Conservation (phyloP, 2,329 filamentous ascomycete genomes). For the Onygena corvina region DNA sequence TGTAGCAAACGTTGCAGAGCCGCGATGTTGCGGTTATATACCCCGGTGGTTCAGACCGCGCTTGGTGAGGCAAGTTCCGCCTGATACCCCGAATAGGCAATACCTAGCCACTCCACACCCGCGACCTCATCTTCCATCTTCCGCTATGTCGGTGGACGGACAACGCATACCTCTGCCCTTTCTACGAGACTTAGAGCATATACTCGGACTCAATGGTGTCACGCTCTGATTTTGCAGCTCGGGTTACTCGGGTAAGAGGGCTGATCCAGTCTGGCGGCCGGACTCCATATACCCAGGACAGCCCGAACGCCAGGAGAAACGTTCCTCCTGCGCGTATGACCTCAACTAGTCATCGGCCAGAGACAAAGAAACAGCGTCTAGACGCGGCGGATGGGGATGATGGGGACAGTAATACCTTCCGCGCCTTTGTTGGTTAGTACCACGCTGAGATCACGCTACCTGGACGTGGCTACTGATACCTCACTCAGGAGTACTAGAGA, state of each 20-base stretch:
- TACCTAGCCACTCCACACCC: too few species aligned
- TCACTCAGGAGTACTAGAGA: constrained; percentile 12
- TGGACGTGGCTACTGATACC: neutral
- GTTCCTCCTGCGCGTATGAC: neutral
- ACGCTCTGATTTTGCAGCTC: neutral
- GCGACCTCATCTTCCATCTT: too few species aligned
- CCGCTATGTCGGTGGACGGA: too few species aligned
- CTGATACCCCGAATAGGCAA: too few species aligned
- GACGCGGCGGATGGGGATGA: neutral
- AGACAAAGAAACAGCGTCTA: neutral
- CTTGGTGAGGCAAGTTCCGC: too few species aligned
- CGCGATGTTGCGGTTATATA: too few species aligned
- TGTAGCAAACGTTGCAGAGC: too few species aligned
- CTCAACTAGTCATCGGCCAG: neutral
- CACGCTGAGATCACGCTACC: neutral
- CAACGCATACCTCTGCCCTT: neutral
- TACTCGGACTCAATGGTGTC: neutral
- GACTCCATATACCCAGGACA: neutral
- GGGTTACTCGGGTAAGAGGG: too few species aligned
- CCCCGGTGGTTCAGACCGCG: too few species aligned
- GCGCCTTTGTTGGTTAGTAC: neutral
- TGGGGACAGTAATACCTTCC: neutral
- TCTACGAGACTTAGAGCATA: too few species aligned
- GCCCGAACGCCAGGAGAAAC: neutral
- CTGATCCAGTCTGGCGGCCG: neutral